phyloP scores from a whole-genome alignment of 306 rosid species.

The Comarum palustre region DNA sequence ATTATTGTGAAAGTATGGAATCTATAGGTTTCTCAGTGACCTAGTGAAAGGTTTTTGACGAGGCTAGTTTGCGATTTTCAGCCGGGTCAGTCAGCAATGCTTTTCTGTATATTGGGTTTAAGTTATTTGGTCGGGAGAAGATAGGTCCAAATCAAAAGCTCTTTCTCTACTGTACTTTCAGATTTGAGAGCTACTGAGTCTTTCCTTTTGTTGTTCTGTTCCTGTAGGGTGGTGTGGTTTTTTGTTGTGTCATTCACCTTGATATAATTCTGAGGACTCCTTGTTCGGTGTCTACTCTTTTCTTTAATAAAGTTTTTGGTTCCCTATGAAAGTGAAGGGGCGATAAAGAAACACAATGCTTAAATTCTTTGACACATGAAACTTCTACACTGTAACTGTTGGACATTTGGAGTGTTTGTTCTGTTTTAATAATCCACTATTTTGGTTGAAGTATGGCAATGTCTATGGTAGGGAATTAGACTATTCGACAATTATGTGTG shows the following conservation, averaged over 20 bases:
- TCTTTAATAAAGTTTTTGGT: neutral
- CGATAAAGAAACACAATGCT: neutral
- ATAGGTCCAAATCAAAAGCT: neutral
- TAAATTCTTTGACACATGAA: neutral
- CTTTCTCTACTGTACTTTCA: neutral
- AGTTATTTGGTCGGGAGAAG: neutral
- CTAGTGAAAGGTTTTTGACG: neutral
- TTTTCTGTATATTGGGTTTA: neutral
- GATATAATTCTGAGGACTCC: neutral
- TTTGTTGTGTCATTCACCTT: neutral
- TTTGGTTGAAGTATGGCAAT: neutral
- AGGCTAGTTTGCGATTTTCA: neutral
- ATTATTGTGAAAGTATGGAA: neutral
- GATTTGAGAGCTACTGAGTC: neutral
- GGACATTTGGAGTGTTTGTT: neutral
- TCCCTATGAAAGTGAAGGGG: neutral
- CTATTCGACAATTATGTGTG: neutral
- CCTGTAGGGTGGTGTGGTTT: neutral
- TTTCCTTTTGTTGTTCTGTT: neutral
- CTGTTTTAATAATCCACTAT: neutral
- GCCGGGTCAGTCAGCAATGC: neutral
- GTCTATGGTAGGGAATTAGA: neutral
- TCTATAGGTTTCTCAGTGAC: neutral
- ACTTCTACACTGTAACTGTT: neutral
- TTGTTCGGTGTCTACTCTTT: neutral